Conservation (phyloP, 352 stramenopile species). For the Blastocystis sp. region DNA sequence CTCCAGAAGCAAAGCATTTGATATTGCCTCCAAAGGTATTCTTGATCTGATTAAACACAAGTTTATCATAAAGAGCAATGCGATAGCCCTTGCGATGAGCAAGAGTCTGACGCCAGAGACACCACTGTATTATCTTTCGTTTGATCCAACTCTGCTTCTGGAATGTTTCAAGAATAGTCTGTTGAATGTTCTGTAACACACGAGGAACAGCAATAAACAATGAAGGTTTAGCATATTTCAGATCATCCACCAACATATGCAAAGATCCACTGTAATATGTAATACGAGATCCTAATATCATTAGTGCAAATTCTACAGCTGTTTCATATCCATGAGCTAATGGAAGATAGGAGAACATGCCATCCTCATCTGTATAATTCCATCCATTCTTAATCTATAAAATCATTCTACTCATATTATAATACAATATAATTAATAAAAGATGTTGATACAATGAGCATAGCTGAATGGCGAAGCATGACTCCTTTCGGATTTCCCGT, state of each 20-base stretch:
- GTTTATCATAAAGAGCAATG: constrained; percentile 80
- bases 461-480: constrained; percentile 77
- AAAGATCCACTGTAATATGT: constrained; percentile 61
- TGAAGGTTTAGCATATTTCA: constrained; percentile 33
- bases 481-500: constrained; percentile 89
- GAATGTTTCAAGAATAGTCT: constrained; percentile 22
- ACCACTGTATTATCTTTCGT: neutral
- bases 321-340: constrained; percentile 63
- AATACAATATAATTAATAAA: constrained; percentile 32
- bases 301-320: constrained; percentile 66
- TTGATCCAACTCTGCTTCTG: neutral
- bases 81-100: constrained; percentile 67
- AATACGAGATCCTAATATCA: constrained; percentile 61
- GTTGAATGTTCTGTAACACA: constrained; percentile 66
- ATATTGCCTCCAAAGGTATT: constrained; percentile 80
- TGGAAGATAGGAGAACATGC: constrained; percentile 64
- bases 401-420: no score
- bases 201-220: constrained; percentile 64
- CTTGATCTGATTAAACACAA: constrained; percentile 89
- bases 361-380: constrained; percentile 45
- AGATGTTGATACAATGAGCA: neutral
- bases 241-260: constrained; percentile 58
- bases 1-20: constrained; percentile 81
- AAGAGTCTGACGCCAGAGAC: neutral
- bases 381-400: neutral